Conservation (phyloP, 2,329 filamentous ascomycete genomes). For the Dothiorella sarmentorum region DNA sequence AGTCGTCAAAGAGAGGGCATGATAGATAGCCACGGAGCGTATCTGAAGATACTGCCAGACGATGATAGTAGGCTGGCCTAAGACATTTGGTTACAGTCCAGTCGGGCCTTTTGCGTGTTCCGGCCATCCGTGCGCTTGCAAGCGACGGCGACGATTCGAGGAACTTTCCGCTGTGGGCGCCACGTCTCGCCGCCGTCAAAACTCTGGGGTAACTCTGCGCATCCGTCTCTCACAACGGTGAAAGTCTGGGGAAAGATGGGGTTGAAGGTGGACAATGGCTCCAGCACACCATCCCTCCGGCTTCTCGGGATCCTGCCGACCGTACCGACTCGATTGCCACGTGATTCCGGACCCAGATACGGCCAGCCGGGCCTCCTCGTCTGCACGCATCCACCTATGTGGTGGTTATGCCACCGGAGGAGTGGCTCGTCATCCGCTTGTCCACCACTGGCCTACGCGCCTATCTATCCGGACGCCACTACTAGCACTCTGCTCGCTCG, state of each 20-base stretch:
- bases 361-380: neutral
- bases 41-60: neutral
- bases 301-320: slow-evolving; percentile 8
- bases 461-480: neutral
- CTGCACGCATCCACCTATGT: neutral
- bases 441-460: neutral
- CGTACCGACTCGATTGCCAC: neutral
- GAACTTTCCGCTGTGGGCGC: neutral
- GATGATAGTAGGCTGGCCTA: neutral
- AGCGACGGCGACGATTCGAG: neutral
- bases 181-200: neutral
- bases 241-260: neutral
- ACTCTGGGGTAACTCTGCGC: neutral
- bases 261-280: neutral
- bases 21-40: slow-evolving; percentile 5
- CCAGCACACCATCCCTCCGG: neutral
- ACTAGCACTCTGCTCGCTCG: neutral
- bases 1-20: neutral
- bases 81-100: neutral
- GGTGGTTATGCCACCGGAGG: neutral
- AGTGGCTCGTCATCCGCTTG: neutral
- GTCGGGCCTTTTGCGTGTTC: neutral
- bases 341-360: neutral
- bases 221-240: neutral
- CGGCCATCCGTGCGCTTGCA: neutral